Conservation (phyloP, 2,329 filamentous ascomycete genomes). For the Fusarium neocosmosporiellum region DNA sequence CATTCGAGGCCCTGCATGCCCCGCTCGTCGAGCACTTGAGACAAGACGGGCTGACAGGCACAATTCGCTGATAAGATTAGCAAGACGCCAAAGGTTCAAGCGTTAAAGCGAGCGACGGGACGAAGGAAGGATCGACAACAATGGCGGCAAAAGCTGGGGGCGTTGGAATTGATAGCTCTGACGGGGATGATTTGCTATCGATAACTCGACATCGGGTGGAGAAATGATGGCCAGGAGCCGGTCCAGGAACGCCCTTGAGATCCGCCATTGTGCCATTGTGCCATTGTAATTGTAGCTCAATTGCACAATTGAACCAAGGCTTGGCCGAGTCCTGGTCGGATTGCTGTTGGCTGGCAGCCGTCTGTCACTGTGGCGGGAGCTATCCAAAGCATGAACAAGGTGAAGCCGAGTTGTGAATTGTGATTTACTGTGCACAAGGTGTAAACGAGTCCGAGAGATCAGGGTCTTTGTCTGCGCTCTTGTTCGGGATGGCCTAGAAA, state of each 20-base stretch:
- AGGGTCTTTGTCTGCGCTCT: constrained; percentile 23
- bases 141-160: constrained; percentile 36
- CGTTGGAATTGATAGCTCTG: constrained; percentile 29
- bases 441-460: background rate
- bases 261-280: constrained; percentile 15
- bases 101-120: constrained; percentile 1
- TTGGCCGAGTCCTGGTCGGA: constrained; percentile 3
- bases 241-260: constrained; percentile 11
- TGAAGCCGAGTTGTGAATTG: background rate
- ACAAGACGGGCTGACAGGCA: constrained; percentile 3
- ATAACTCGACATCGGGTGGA: constrained; percentile 14
- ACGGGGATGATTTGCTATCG: constrained; percentile 23
- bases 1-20: constrained; percentile 5
- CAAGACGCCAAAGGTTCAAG: constrained; percentile 24
- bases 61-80: constrained; percentile 37
- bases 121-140: constrained; percentile 30
- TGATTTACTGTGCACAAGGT: background rate
- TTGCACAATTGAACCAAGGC: constrained; percentile 22
- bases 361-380: constrained; percentile 23
- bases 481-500: constrained; percentile 24
- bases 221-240: background rate
- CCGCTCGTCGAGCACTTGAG: constrained; percentile 4
- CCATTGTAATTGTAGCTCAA: constrained; percentile 13
- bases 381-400: constrained; percentile 19
- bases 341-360: constrained; percentile 29